Evolutionary conservation across 805 yeast genomes (phyloP).

Genomic region (Komagataella populi): DNA sequence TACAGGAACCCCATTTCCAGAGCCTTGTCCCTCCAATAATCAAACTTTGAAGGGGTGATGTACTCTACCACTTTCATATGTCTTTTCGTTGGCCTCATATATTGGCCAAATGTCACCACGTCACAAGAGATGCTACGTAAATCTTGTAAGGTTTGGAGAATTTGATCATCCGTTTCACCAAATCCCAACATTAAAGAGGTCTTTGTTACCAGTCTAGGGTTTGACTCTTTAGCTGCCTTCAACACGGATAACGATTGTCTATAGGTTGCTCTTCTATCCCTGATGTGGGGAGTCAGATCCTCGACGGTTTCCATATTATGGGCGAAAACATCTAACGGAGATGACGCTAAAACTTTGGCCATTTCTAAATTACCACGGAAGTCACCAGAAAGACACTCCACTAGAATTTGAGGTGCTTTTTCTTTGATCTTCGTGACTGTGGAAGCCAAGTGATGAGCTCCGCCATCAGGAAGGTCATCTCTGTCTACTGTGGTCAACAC

Average conservation of each 20-base stretch:
- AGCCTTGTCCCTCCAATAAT: constrained; percentile 82
- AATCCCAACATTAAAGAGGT: constrained; percentile 94
- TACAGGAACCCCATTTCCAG: constrained; percentile 83
- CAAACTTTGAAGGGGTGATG: constrained; percentile 87
- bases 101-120: constrained; percentile 96
- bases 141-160: constrained; percentile 61
- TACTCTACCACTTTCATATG: constrained; percentile 98
- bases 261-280: constrained; percentile 95
- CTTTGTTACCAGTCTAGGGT: constrained; percentile 71
- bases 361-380: constrained; percentile 80
- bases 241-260: constrained; percentile 75
- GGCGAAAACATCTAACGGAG: constrained; percentile 93
- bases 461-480: constrained; percentile 90
- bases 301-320: constrained; percentile 97
- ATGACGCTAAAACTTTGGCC: constrained; percentile 67
- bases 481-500: constrained; percentile 96
- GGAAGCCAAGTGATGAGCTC: constrained; percentile 79
- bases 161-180: constrained; percentile 91
- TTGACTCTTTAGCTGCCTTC: constrained; percentile 64
- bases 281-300: constrained; percentile 81
- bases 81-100: constrained; percentile 97
- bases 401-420: constrained; percentile 83
- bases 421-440: constrained; percentile 76
- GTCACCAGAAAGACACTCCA: constrained; percentile 91
- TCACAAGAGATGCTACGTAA: constrained; percentile 71